These are phyloP conservation scores for Chaetomium olivaceum DNA, from an alignment of 2,329 filamentous ascomycete genomes.

Conservation along the genomic window DNA sequence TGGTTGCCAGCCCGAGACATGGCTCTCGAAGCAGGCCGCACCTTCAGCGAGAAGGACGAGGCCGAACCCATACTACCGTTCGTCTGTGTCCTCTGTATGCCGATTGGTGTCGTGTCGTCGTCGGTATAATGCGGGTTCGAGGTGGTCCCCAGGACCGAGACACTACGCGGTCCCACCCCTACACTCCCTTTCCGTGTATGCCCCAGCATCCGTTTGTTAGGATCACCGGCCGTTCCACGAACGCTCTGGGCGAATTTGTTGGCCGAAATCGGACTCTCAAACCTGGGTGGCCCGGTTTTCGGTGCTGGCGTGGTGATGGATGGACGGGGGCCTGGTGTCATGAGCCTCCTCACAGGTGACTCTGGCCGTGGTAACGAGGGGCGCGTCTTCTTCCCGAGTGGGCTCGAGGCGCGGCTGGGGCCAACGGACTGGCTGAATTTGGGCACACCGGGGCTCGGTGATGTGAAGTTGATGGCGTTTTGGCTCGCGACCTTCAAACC, in stretches of 20 bases:
- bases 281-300: conserved; percentile 54
- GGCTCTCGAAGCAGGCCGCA: conserved; percentile 55
- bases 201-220: conserved; percentile 54
- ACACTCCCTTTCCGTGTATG: conserved; percentile 53
- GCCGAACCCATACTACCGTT: conserved; percentile 57
- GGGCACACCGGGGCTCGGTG: conserved; percentile 64
- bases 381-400: conserved; percentile 68
- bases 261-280: conserved; percentile 60
- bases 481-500: conserved; percentile 57
- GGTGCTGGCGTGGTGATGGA: conserved; percentile 57
- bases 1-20: conserved; percentile 36
- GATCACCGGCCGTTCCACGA: conserved; percentile 61
- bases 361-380: conserved; percentile 85
- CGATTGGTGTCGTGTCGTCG: conserved; percentile 58
- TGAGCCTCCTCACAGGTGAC: conserved; percentile 73
- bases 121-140: conserved; percentile 52
- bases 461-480: conserved; percentile 61
- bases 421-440: conserved; percentile 91
- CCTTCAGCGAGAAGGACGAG: conserved; percentile 55
- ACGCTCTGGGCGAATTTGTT: conserved; percentile 65
- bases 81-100: conserved; percentile 52
- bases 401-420: conserved; percentile 70
- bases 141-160: conserved; percentile 56
- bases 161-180: conserved; percentile 53
- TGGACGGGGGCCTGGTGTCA: conserved; percentile 60